A percentile compares a stretch with the other conserved stretches of the same genome.
These are phyloP conservation scores for Akanthomyces dipterigenus DNA, from an alignment of 2,329 filamentous ascomycete genomes.

Conservation along the genomic window DNA sequence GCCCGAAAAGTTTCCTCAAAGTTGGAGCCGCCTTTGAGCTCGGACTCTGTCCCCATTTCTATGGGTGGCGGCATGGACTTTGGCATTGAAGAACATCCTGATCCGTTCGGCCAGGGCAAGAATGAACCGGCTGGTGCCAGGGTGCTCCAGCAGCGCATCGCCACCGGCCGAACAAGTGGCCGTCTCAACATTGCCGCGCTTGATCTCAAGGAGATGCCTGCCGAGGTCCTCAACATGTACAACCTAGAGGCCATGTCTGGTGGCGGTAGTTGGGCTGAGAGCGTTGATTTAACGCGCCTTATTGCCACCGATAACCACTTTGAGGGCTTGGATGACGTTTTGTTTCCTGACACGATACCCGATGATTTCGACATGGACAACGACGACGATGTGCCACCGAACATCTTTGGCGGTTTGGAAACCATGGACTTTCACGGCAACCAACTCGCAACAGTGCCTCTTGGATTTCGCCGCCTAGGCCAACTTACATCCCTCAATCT, in stretches of 20 bases:
- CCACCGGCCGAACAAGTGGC: constrained; percentile 67
- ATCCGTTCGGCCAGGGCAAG: constrained; percentile 64
- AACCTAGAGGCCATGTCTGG: constrained; percentile 60
- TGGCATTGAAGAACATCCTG: constrained; percentile 40
- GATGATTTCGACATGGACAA: constrained; percentile 43
- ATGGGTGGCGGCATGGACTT: constrained; percentile 41
- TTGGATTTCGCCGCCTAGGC: constrained; percentile 66
- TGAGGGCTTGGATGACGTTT: constrained; percentile 60
- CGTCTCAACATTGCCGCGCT: constrained; percentile 84
- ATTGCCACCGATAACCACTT: constrained; percentile 88
- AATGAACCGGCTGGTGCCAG: constrained; percentile 55
- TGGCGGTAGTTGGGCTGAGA: constrained; percentile 77
- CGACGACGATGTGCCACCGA: constrained; percentile 60
- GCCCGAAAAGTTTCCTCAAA: constrained; percentile 53
- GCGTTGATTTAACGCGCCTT: constrained; percentile 77
- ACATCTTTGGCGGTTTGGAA: constrained; percentile 77
- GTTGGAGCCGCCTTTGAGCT: background rate
- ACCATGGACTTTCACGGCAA: constrained; percentile 84
- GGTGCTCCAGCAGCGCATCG: constrained; percentile 66
- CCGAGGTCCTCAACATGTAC: constrained; percentile 86
- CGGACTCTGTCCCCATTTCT: constrained; percentile 34
- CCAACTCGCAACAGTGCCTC: constrained; percentile 61
- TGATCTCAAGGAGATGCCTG: constrained; percentile 69
- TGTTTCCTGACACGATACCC: constrained; percentile 69
- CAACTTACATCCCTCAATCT: constrained; percentile 77